Percentiles rank a stretch among this genome's conserved stretches.
Conservation (phyloP, 164 flowering plant genomes). For the Liriodendron chinense region DNA sequence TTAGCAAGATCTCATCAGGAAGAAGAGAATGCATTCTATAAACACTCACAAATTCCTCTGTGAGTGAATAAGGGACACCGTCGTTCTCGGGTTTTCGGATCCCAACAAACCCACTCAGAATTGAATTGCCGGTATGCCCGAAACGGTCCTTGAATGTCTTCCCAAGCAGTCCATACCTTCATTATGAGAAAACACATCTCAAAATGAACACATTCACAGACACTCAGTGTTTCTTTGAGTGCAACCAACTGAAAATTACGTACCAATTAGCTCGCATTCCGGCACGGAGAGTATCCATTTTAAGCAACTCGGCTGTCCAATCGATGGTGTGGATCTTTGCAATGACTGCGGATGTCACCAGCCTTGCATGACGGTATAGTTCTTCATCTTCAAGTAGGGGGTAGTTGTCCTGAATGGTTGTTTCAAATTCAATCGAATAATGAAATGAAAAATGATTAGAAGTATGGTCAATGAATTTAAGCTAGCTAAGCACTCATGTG, state of each 20-base stretch:
- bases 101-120: slow-evolving; percentile 38
- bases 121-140: slow-evolving; percentile 29
- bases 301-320: slow-evolving; percentile 48
- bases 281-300: slow-evolving; percentile 36
- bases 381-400: slow-evolving; percentile 31
- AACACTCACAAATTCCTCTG: slow-evolving; percentile 61
- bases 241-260: too few species aligned
- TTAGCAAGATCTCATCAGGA: slow-evolving; percentile 42
- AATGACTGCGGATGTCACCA: slow-evolving; percentile 45
- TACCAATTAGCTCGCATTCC: slow-evolving; percentile 42
- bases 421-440: too few species aligned
- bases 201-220: not conserved
- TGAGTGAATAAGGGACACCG: slow-evolving; percentile 62
- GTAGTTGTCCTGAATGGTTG: slow-evolving; percentile 9
- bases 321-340: slow-evolving; percentile 48
- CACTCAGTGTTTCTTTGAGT: not conserved
- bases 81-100: slow-evolving; percentile 28
- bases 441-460: too few species aligned
- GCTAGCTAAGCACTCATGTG: too few species aligned
- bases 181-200: not conserved
- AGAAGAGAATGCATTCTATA: slow-evolving; percentile 73
- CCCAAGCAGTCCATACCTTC: slow-evolving; percentile 48
- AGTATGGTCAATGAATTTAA: too few species aligned
- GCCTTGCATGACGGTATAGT: slow-evolving; percentile 36
- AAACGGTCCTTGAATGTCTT: slow-evolving; percentile 42